Percentiles rank a stretch among this genome's conserved stretches.
phyloP scores from a whole-genome alignment of 495 filamentous ascomycete genomes.

The Talaromyces borbonicus region DNA sequence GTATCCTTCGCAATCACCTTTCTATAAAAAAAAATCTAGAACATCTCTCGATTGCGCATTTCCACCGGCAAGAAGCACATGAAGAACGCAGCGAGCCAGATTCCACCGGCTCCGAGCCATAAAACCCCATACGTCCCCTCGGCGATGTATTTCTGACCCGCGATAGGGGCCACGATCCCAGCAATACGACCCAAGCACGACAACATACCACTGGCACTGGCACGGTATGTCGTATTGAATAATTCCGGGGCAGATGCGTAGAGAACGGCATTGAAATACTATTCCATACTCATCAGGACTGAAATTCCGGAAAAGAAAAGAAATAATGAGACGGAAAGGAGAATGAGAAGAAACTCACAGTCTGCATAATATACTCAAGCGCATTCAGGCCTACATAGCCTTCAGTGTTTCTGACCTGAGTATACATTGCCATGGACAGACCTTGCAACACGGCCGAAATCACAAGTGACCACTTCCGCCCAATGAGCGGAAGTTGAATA shows the following conservation, averaged over 20 bases:
- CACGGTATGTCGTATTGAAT: conserved; percentile 9
- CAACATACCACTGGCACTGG: conserved; percentile 11
- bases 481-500: conserved; percentile 24
- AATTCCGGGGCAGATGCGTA: too few species aligned
- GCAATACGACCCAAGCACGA: conserved; percentile 10
- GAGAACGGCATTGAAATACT: too few species aligned
- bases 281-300: too few species aligned
- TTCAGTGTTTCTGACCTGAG: conserved; percentile 10
- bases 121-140: not conserved
- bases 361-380: conserved; percentile 13
- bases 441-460: conserved; percentile 15
- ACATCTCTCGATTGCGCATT: not conserved
- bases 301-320: too few species aligned
- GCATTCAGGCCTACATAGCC: conserved; percentile 12
- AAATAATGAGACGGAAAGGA: too few species aligned
- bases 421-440: conserved; percentile 13
- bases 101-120: not conserved
- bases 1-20: too few species aligned
- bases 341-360: not conserved
- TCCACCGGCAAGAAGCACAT: not conserved
- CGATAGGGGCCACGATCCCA: not conserved
- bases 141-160: not conserved
- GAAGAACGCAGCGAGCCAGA: not conserved
- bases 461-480: conserved; percentile 28
- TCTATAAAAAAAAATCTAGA: too few species aligned